Evolutionary conservation across 352 stramenopile species (phyloP).

Genomic region (Globisporangium canariense): DNA sequence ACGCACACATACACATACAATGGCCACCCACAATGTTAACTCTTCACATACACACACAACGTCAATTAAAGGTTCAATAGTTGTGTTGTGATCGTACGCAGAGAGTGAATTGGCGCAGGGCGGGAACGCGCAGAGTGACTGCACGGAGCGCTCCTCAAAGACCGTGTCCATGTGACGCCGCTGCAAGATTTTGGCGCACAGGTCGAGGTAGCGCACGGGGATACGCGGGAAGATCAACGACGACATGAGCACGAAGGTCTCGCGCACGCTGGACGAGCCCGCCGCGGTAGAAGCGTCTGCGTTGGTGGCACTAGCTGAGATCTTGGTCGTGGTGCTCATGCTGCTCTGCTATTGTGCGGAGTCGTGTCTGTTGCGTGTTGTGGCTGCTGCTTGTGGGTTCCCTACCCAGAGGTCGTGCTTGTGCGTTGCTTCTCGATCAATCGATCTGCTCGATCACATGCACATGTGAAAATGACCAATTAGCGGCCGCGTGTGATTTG

Average conservation of each 20-base stretch:
- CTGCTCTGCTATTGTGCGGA: background rate
- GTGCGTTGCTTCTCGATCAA: background rate
- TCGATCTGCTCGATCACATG: background rate
- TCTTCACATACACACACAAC: background rate
- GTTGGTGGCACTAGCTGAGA: too few species aligned
- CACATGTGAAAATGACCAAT: background rate
- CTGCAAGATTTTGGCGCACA: constrained; percentile 67
- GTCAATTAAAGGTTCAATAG: background rate
- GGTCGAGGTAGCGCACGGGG: constrained; percentile 61
- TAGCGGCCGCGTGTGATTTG: background rate
- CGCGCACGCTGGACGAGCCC: constrained; percentile 57
- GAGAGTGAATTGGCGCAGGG: constrained; percentile 51
- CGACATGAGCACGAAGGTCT: constrained; percentile 79
- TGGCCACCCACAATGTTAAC: background rate
- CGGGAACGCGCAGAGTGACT: constrained; percentile 69
- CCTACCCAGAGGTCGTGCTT: background rate
- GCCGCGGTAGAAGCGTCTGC: constrained; percentile 14
- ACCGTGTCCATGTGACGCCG: constrained; percentile 77
- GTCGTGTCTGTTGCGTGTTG: background rate
- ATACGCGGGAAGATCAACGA: constrained; percentile 66
- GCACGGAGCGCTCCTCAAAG: constrained; percentile 74
- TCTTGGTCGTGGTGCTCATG: background rate
- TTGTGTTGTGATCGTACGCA: constrained; percentile 28
- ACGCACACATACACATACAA: background rate
- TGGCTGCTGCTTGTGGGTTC: background rate